phyloP scores from a whole-genome alignment of 176 grass and related monocot genomes.

The Puccinellia tenuiflora region DNA sequence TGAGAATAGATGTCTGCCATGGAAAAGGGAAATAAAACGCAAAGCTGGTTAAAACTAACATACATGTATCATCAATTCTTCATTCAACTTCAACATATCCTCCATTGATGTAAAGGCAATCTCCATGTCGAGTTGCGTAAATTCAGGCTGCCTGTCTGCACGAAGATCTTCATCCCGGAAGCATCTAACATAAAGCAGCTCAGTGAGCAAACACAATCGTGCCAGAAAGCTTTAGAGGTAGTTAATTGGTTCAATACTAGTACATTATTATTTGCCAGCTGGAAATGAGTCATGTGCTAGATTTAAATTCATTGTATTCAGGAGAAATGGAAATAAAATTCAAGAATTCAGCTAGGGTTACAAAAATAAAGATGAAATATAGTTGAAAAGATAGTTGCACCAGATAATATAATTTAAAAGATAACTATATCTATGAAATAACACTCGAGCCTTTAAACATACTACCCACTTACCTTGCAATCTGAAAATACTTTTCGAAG shows the following conservation, averaged over 20 bases:
- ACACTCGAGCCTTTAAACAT: background rate
- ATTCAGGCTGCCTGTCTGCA: conserved; percentile 93
- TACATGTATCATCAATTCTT: conserved; percentile 96
- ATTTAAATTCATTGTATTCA: background rate
- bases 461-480: conserved; percentile 62
- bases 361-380: background rate
- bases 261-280: conserved; percentile 2
- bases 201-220: background rate
- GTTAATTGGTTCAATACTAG: conserved; percentile 4
- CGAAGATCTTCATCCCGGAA: conserved; percentile 98
- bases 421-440: conserved; percentile 5
- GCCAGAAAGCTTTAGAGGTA: background rate
- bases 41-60: conserved; percentile 13
- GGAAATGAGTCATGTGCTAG: background rate
- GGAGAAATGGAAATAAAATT: background rate
- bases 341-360: background rate
- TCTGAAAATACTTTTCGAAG: conserved; percentile 98
- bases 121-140: conserved; percentile 99
- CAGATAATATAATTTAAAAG: background rate
- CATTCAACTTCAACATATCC: conserved; percentile 90
- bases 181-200: conserved; percentile 53
- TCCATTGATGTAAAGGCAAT: conserved; percentile 89
- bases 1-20: background rate
- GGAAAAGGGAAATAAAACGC: background rate
- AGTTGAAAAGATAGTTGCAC: background rate